A percentile compares a stretch with the other conserved stretches of the same genome.
Conservation (phyloP, 164 flowering plant genomes). For the Stephania cephalantha region DNA sequence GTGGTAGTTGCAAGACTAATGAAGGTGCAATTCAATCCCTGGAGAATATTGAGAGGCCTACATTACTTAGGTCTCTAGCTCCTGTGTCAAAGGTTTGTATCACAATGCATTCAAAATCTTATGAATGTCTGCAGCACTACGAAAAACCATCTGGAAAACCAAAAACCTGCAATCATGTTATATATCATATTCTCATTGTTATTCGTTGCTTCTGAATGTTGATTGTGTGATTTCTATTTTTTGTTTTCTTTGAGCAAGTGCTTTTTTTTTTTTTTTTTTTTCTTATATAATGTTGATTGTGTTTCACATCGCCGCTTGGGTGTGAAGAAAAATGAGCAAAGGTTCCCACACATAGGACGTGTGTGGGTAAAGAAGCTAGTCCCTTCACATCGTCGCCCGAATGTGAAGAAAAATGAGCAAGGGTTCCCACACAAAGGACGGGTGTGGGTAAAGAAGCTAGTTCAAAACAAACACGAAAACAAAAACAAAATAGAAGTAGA, state of each 20-base stretch:
- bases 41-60: constrained; percentile 37
- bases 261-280: too few species aligned
- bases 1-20: constrained; percentile 27
- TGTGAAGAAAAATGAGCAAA: too few species aligned
- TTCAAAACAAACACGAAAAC: too few species aligned
- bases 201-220: neutral
- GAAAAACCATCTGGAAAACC: neutral
- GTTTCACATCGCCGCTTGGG: too few species aligned
- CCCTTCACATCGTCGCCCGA: too few species aligned
- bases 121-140: neutral
- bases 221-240: neutral
- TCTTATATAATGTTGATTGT: too few species aligned
- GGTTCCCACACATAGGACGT: too few species aligned
- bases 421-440: too few species aligned
- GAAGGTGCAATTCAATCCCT: constrained; percentile 23
- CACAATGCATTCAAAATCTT: neutral
- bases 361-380: too few species aligned
- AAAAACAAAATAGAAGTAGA: too few species aligned
- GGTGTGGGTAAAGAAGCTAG: too few species aligned
- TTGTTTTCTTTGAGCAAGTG: neutral
- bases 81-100: constrained; percentile 23
- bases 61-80: constrained; percentile 35
- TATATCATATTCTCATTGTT: constrained; percentile 4
- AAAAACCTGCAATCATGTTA: neutral
- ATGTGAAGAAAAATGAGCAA: too few species aligned